Evolutionary conservation across 164 flowering plant genomes (phyloP).

Genomic region (Vitis riparia): DNA sequence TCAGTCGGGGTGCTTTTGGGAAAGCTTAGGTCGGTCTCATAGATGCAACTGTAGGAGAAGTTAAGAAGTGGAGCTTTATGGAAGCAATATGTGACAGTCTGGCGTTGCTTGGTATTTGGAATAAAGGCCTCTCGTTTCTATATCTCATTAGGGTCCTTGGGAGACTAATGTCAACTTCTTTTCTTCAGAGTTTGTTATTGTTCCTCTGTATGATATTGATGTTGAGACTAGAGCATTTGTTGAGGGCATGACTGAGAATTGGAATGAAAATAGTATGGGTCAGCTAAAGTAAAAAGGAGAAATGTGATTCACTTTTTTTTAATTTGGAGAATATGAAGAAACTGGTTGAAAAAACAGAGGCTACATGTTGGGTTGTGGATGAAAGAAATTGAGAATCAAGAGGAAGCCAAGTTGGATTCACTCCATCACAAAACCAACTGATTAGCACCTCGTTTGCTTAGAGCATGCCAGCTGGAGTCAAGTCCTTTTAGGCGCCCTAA

Average conservation of each 20-base stretch:
- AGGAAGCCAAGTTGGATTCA: constrained; percentile 45
- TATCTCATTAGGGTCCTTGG: constrained; percentile 44
- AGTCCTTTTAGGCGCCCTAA: constrained; percentile 37
- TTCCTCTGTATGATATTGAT: constrained; percentile 45
- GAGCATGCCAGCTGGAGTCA: constrained; percentile 31
- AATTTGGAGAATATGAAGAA: constrained; percentile 74
- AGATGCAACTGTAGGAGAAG: too few species aligned
- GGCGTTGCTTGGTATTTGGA: too few species aligned
- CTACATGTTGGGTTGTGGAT: constrained; percentile 82
- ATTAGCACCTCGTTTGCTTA: constrained; percentile 32
- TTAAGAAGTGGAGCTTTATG: too few species aligned
- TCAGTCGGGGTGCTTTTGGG: too few species aligned
- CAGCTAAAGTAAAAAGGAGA: constrained; percentile 13
- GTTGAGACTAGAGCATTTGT: constrained; percentile 86
- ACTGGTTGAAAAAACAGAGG: constrained; percentile 84
- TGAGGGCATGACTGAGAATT: constrained; percentile 90
- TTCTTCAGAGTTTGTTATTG: constrained; percentile 13
- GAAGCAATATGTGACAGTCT: too few species aligned
- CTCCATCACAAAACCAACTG: constrained; percentile 56
- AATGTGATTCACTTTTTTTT: constrained; percentile 35
- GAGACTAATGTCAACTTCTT: constrained; percentile 71
- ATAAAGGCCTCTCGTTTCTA: too few species aligned
- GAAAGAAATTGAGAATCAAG: constrained; percentile 48
- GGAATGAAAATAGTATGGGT: constrained; percentile 63
- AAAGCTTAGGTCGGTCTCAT: too few species aligned